These are phyloP conservation scores for Acacia crassicarpa DNA, from an alignment of 306 rosid species.

Conservation along the genomic window DNA sequence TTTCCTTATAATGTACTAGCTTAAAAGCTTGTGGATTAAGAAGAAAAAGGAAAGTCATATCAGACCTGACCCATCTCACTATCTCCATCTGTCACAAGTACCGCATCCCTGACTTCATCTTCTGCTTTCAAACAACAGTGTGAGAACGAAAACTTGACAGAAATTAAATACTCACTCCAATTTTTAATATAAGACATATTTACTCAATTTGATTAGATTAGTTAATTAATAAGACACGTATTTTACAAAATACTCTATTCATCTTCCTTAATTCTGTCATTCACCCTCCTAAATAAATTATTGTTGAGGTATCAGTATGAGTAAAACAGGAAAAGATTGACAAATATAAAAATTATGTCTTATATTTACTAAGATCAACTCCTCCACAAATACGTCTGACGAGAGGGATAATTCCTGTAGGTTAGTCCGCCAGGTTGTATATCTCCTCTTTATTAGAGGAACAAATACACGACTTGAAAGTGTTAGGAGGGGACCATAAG, in stretches of 20 bases:
- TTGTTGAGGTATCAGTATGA: no score
- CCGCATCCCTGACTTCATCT: constrained; percentile 73
- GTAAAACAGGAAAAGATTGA: no score
- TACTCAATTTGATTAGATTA: no score
- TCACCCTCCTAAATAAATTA: no score
- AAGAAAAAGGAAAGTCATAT: constrained; percentile 21
- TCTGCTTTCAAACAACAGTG: constrained; percentile 42
- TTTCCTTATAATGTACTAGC: background rate
- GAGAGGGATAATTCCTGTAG: no score
- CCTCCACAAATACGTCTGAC: no score
- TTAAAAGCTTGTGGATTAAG: constrained; percentile 9
- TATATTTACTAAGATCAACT: no score
- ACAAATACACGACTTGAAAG: background rate
- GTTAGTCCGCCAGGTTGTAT: background rate
- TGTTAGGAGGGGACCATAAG: background rate
- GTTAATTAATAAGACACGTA: no score
- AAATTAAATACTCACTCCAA: background rate
- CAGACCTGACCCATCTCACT: constrained; percentile 95
- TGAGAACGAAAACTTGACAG: constrained; percentile 15
- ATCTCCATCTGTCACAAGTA: constrained; percentile 86
- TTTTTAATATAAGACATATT: no score
- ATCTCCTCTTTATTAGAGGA: background rate
- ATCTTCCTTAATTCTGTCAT: no score
- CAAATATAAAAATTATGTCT: no score
- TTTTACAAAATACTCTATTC: rapidly evolving